Evolutionary conservation across 768 basidiomycete species (phyloP).

Genomic region (Dioszegia crocea): DNA sequence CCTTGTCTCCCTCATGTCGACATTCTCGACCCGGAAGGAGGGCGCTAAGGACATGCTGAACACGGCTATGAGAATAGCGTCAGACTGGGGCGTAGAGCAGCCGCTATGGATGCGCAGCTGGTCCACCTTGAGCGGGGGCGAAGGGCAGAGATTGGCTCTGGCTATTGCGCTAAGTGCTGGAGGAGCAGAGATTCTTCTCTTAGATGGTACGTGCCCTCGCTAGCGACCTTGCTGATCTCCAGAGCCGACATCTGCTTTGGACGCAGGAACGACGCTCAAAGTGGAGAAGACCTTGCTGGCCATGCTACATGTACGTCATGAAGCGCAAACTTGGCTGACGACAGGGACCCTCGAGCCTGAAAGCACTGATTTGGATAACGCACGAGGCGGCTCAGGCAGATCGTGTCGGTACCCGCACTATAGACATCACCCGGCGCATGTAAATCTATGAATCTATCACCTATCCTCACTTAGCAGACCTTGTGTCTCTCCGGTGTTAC

Average conservation of each 20-base stretch:
- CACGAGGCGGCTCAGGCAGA: slow-evolving; percentile 76
- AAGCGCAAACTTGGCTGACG: neutral
- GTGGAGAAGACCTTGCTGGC: slow-evolving; percentile 64
- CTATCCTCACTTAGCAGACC: neutral
- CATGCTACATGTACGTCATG: slow-evolving; percentile 52
- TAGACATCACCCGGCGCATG: slow-evolving; percentile 24
- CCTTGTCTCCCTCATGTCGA: slow-evolving; percentile 60
- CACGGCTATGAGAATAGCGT: slow-evolving; percentile 56
- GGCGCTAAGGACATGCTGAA: neutral
- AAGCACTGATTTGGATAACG: slow-evolving; percentile 81
- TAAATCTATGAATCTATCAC: neutral
- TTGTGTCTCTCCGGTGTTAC: neutral
- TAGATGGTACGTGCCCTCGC: slow-evolving; percentile 44
- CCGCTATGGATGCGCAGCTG: slow-evolving; percentile 75
- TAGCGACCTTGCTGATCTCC: slow-evolving; percentile 1
- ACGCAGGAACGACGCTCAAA: slow-evolving; percentile 60
- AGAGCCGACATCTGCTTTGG: slow-evolving; percentile 90
- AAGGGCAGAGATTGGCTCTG: slow-evolving; percentile 75
- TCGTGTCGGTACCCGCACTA: slow-evolving; percentile 63
- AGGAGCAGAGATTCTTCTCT: slow-evolving; percentile 70
- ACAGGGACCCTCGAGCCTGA: slow-evolving; percentile 45
- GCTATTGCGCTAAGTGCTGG: slow-evolving; percentile 69
- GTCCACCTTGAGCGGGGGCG: slow-evolving; percentile 78
- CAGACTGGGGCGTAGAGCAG: slow-evolving; percentile 63
- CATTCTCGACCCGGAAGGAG: slow-evolving; percentile 56